Conservation (phyloP, 208 protist species). For the Wallacemonas collosoma region DNA sequence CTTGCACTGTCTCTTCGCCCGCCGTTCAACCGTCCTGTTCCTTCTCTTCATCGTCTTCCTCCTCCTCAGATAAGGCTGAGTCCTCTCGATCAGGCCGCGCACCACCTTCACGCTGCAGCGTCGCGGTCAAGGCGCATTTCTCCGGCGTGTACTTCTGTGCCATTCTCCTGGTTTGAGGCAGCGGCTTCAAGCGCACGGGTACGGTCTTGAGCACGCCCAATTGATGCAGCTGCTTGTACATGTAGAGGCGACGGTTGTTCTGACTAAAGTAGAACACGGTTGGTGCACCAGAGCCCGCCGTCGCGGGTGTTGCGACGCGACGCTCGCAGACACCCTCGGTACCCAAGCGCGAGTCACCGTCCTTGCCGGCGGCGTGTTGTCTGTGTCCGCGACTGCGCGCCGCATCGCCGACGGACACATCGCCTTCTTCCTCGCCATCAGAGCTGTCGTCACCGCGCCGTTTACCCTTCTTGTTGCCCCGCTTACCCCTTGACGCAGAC, state of each 20-base stretch:
- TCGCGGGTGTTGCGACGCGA: too few species aligned
- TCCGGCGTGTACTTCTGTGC: constrained; percentile 68
- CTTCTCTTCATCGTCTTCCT: constrained; percentile 17
- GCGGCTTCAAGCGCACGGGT: constrained; percentile 62
- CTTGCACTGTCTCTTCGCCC: too few species aligned
- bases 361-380: too few species aligned
- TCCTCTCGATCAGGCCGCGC: neutral
- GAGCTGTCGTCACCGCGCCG: constrained; percentile 9
- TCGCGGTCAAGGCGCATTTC: constrained; percentile 75
- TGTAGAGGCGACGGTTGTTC: constrained; percentile 87
- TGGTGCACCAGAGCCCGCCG: too few species aligned
- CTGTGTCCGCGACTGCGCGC: neutral
- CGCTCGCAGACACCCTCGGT: too few species aligned
- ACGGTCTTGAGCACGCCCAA: constrained; percentile 48
- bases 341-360: too few species aligned
- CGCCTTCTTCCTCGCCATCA: constrained; percentile 10
- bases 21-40: constrained; percentile 16
- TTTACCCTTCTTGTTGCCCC: constrained; percentile 8
- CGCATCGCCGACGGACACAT: constrained; percentile 12
- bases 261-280: constrained; percentile 61
- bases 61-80: constrained; percentile 1
- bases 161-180: constrained; percentile 76
- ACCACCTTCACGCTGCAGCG: constrained; percentile 54
- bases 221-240: constrained; percentile 74
- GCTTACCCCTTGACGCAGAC: neutral